Base-by-base conservation (phyloP, 2,329 filamentous ascomycete species). In the Apiospora pterosperma region DNA sequence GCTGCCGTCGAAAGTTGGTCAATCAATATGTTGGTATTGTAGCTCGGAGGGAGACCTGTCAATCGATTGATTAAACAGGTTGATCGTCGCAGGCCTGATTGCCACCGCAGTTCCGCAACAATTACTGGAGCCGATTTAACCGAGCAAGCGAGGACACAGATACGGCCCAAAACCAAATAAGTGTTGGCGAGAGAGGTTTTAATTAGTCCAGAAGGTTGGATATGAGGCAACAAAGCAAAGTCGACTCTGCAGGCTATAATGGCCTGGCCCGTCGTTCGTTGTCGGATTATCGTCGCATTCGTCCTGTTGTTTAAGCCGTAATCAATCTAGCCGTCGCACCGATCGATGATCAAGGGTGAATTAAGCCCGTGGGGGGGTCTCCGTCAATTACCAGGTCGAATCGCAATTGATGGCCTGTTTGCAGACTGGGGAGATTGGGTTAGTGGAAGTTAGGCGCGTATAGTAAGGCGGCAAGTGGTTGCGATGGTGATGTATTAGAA, bases 201-300 rank as follows among this genome's bases (percentile, higher is more conserved):
- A 34, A 55, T 55, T 55, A 55, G 14, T 21, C 48, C 48, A n/a
- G 28, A 2, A 55, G 48, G 28, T 34, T 55, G 16, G 48, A 55
- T 55, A 42, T 25, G 48, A 25, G 48, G 48, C 48, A 34, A 28
- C 48, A 55, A 41, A 55, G 48, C 48, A n/a, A 55, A 55, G 8
- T 55, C 41, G 61, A 55, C 61, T 55, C 34, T 52, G 42, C 61
- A 48, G 64, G 64, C 64, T 62, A 36, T 44, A 48, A 23, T 65
- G 64, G 64, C 64, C 64, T 60, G 59, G 64, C 64, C 64, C 60
- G 64, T 62, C 64, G 34, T 65, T 55, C 60, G 39, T 38, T 63
- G 42, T 61, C 42, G 52, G 58, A 25, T 61, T 60, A 61, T 34
- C 36, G 58, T 65, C 55, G 64, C 62, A 65, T 63, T 63, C 64